Percentiles rank a stretch among this genome's conserved stretches.
phyloP scores from a whole-genome alignment of 2,329 filamentous ascomycete species.

The Botrytis hyacinthi region DNA sequence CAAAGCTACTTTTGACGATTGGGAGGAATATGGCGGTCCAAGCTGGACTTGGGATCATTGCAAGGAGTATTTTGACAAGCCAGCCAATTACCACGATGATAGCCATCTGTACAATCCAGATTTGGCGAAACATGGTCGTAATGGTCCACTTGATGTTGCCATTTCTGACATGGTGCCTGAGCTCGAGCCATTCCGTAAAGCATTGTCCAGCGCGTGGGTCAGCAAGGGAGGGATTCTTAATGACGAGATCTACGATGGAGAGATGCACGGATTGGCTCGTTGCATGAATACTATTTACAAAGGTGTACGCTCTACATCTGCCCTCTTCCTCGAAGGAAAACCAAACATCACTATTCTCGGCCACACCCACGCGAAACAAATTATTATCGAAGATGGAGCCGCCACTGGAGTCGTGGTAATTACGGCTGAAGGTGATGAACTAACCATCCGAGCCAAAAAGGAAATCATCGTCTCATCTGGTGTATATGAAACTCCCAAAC shows the following conservation, averaged over 20 bases:
- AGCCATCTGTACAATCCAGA: no score
- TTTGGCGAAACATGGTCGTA: no score
- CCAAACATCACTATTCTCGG: conserved; percentile 54
- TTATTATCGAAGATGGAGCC: conserved; percentile 50
- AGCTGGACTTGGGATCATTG: no score
- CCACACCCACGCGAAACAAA: conserved; percentile 49
- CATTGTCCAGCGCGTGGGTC: conserved; percentile 51
- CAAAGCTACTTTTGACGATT: no score
- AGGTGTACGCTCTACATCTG: conserved; percentile 53
- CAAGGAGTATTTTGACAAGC: no score
- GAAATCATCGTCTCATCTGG: conserved; percentile 39
- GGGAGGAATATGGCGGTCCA: no score
- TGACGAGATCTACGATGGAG: conserved; percentile 56
- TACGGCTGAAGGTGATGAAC: conserved; percentile 41
- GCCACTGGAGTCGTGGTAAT: conserved; percentile 49
- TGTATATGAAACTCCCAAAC: conserved; percentile 31
- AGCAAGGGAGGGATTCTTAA: conserved; percentile 44
- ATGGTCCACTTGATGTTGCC: no score
- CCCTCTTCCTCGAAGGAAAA: conserved; percentile 51
- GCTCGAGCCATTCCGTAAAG: conserved; percentile 50
- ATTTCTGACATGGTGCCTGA: conserved; percentile 37
- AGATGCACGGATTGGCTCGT: conserved; percentile 53
- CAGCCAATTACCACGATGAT: no score
- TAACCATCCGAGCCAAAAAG: conserved; percentile 38
- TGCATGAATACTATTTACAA: conserved; percentile 57